These are phyloP conservation scores for Pyrenochaeta sp. DNA, from an alignment of 2,329 filamentous ascomycete species.

Conservation along the genomic window DNA sequence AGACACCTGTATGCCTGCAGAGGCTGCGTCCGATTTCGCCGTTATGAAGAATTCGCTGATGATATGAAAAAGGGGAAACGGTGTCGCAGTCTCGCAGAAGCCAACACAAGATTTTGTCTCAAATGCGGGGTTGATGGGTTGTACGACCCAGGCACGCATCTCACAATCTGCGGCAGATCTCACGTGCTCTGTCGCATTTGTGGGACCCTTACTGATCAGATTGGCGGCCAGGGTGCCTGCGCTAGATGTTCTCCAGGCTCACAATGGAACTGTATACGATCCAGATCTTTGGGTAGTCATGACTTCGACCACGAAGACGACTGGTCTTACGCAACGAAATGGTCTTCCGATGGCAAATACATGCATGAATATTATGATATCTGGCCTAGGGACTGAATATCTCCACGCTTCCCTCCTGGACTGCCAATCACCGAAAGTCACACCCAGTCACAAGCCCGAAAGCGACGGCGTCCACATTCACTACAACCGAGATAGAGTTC, in stretches of 20 bases:
- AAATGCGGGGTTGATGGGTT: conserved; percentile 33
- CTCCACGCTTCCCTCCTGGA: background rate
- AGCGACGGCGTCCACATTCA: background rate
- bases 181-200: conserved; percentile 30
- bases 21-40: conserved; percentile 27
- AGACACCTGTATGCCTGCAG: conserved; percentile 34
- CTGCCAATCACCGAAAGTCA: background rate
- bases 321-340: conserved; percentile 17
- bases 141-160: conserved; percentile 29
- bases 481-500: background rate
- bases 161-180: conserved; percentile 28
- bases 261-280: conserved; percentile 1
- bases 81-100: conserved; percentile 30
- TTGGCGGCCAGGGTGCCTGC: conserved; percentile 20
- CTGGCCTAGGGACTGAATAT: conserved; percentile 22
- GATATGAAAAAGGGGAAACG: conserved; percentile 42
- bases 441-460: background rate
- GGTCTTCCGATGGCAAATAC: conserved; percentile 19
- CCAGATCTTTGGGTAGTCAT: background rate
- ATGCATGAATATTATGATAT: conserved; percentile 24
- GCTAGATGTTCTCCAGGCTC: conserved; percentile 17
- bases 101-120: conserved; percentile 35
- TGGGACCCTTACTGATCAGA: conserved; percentile 27
- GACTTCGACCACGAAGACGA: conserved; percentile 20
- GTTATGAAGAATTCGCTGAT: conserved; percentile 34